Evolutionary conservation across 1,284 basidiomycete species (phyloP), one percentile per base, ranked within the genome.

Genomic region (Boletus austroedulis): DNA sequence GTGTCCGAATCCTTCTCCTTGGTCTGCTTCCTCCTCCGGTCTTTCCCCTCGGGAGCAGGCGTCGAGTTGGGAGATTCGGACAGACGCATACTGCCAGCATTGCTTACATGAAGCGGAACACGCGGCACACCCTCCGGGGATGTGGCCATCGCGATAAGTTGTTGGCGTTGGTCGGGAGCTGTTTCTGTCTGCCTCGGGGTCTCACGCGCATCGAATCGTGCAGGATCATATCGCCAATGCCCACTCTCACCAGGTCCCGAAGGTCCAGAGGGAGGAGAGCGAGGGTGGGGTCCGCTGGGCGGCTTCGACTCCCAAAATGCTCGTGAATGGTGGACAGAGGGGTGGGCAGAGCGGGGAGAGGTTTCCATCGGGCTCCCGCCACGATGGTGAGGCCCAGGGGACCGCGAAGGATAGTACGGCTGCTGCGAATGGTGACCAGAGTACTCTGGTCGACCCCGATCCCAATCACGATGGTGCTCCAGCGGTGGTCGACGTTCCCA

Each of bases 401-500:
- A 68, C 43, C 68, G 62, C 2, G 73, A 64, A 0, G 64, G 38
- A 23, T 68, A 69, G 55, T 71, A 76, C 14, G 65, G 65, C 11
- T 62, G 66, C 38, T 76, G 75, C 17, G 73, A 63, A 23, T 72
- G 71, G 36, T 74, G 75, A 4, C 67, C 63, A 15, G 71, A 62
- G 55, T 85, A 85, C 12, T 85, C 83, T 19, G 76, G 73, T 24
- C 84, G 75, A 7, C 77, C 75, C n/a, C 77, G 73, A 53, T 83
- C 80, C 80, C 82, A 81, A 1, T 84, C 79, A 24, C 77, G 78
- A 64, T 74, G 77, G 41, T 81, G 80, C 44, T 67, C 70, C 5
- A 70, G 56, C 10, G 67, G 71, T 38, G 75, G 73, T 1, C 80
- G 79, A 32, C 83, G 78, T 38, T 87, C 84, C 85, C 86, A 87